Evolutionary conservation across 1,284 basidiomycete genomes (phyloP).

Genomic region (Sanghuangporus sanghuang): DNA sequence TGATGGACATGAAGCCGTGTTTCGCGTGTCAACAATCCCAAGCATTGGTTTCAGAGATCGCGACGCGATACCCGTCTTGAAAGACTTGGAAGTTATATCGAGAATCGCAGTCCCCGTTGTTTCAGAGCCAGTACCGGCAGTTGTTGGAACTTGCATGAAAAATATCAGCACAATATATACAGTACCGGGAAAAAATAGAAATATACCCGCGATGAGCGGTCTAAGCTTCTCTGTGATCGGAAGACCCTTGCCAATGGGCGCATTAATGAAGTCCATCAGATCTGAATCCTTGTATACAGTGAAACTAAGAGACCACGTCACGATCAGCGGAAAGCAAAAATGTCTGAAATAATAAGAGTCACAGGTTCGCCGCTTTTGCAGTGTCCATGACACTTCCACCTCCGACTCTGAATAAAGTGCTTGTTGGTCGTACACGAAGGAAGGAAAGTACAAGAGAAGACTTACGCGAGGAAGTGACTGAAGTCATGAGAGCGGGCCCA

Average conservation of each 20-base stretch:
- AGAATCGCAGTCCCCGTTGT: slow-evolving; percentile 98
- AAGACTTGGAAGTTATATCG: slow-evolving; percentile 83
- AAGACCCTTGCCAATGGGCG: slow-evolving; percentile 89
- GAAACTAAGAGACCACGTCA: slow-evolving; percentile 42
- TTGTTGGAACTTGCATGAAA: slow-evolving; percentile 70
- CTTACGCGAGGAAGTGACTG: slow-evolving; percentile 89
- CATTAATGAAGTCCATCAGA: slow-evolving; percentile 95
- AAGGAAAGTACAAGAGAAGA: slow-evolving; percentile 9
- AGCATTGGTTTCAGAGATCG: slow-evolving; percentile 87
- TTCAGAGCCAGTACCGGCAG: slow-evolving; percentile 96
- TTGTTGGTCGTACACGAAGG: neutral
- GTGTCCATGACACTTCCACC: slow-evolving; percentile 97
- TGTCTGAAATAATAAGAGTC: slow-evolving; percentile 26
- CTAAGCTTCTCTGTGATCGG: slow-evolving; percentile 74
- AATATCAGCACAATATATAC: neutral
- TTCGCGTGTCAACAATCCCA: slow-evolving; percentile 82
- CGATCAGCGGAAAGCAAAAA: slow-evolving; percentile 4
- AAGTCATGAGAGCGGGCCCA: slow-evolving; percentile 87
- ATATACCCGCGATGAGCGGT: slow-evolving; percentile 78
- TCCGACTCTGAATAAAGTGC: slow-evolving; percentile 58
- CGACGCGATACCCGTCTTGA: slow-evolving; percentile 96
- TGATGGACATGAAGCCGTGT: slow-evolving; percentile 78
- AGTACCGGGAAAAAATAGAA: neutral
- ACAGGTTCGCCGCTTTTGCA: slow-evolving; percentile 89
- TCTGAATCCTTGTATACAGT: slow-evolving; percentile 88